phyloP scores from a whole-genome alignment of 345 rosid species.

The Moringa oleifera region DNA sequence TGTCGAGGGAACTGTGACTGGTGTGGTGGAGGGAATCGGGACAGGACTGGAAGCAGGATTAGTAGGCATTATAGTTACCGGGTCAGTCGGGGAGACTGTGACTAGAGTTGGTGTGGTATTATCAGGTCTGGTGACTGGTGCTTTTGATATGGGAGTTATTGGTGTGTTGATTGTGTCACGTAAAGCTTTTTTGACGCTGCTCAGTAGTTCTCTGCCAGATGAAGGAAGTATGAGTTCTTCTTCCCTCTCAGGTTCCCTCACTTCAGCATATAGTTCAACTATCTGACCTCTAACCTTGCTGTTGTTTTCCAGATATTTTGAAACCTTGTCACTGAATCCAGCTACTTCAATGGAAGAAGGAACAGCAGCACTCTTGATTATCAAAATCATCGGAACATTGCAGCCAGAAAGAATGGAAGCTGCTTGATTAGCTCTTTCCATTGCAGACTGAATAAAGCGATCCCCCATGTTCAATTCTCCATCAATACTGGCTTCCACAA shows the following conservation, averaged over 20 bases:
- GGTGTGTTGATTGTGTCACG: conserved; percentile 42
- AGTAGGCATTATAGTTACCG: conserved; percentile 31
- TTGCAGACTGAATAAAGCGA: conserved; percentile 19
- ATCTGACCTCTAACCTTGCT: conserved; percentile 11
- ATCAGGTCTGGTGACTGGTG: conserved; percentile 27
- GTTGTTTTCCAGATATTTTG: conserved; percentile 22
- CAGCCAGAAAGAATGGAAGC: conserved; percentile 20
- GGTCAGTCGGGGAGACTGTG: conserved; percentile 47
- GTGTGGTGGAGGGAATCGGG: conserved; percentile 38
- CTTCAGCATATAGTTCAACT: conserved; percentile 26
- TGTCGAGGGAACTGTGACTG: conserved; percentile 39
- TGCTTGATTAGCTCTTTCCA: conserved; percentile 17
- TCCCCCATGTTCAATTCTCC: conserved; percentile 21
- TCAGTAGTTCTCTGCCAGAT: conserved; percentile 33
- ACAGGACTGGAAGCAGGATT: conserved; percentile 32
- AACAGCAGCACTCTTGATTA: conserved; percentile 16
- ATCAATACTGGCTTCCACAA: conserved; percentile 23
- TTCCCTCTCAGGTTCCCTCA: conserved; percentile 9
- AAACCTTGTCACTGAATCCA: conserved; percentile 17
- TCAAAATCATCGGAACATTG: conserved; percentile 22
- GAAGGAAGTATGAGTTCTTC: conserved; percentile 19
- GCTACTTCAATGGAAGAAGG: conserved; percentile 19
- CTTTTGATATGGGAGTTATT: conserved; percentile 30
- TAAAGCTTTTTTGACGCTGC: conserved; percentile 17
- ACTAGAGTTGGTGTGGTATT: conserved; percentile 49